Conservation (phyloP, 2,329 filamentous ascomycete species). For the Arachnopeziza araneosa region DNA sequence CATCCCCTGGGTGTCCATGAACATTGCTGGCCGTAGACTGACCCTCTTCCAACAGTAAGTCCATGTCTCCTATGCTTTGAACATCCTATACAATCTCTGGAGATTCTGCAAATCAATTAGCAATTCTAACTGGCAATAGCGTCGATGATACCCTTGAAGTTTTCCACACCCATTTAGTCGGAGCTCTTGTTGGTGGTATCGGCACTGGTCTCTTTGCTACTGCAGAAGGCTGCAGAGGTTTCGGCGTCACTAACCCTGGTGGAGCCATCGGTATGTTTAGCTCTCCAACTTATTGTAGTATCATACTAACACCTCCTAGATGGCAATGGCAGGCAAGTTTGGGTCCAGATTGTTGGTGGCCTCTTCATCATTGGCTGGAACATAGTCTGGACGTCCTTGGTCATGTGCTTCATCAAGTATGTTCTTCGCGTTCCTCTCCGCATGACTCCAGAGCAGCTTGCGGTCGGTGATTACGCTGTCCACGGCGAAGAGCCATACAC, state of each 20-base stretch:
- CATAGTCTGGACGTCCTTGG: constrained; percentile 43
- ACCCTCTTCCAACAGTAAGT: constrained; percentile 50
- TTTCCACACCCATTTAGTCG: constrained; percentile 44
- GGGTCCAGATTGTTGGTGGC: constrained; percentile 29
- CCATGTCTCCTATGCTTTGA: neutral
- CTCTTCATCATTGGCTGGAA: constrained; percentile 47
- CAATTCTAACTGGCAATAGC: neutral
- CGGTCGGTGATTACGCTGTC: constrained; percentile 42
- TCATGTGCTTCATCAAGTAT: constrained; percentile 46
- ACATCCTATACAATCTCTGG: too few relatives aligned
- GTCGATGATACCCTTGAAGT: constrained; percentile 49
- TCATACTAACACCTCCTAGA: constrained; percentile 19
- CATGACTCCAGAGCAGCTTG: constrained; percentile 40
- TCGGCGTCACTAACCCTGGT: constrained; percentile 39
- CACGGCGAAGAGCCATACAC: constrained; percentile 39
- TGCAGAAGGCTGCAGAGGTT: constrained; percentile 40
- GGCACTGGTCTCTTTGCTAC: constrained; percentile 42
- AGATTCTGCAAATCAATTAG: too few relatives aligned
- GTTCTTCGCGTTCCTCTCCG: constrained; percentile 42
- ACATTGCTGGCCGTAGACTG: constrained; percentile 38
- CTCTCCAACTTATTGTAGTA: neutral
- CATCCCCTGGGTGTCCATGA: constrained; percentile 45
- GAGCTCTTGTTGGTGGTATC: constrained; percentile 41
- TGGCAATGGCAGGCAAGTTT: constrained; percentile 43
- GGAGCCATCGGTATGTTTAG: constrained; percentile 35